A percentile compares a stretch with the other conserved stretches of the same genome.
phyloP scores from a whole-genome alignment of 208 protist species.

The Crithidia expoeki region DNA sequence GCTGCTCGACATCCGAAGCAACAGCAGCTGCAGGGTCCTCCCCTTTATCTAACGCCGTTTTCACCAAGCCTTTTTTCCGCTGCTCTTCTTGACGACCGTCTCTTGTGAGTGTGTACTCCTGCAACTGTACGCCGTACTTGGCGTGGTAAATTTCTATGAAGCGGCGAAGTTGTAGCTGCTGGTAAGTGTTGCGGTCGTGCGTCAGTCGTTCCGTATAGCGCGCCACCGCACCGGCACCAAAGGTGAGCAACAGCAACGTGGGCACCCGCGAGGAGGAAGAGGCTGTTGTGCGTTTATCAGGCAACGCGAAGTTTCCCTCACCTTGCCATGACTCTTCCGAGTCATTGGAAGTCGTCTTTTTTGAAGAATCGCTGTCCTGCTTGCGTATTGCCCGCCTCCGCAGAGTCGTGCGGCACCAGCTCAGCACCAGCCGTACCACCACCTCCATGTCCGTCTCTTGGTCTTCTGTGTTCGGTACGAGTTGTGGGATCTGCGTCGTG shows the following conservation, averaged over 20 bases:
- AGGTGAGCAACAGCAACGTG: conserved; percentile 53
- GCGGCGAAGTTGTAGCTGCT: conserved; percentile 56
- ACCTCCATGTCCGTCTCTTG: conserved; percentile 66
- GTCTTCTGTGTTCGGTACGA: conserved; percentile 64
- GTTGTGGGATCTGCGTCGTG: conserved; percentile 16
- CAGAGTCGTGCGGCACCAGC: conserved; percentile 49
- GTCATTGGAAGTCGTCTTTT: no score
- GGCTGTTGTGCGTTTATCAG: no score
- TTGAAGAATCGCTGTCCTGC: not conserved
- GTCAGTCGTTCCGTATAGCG: conserved; percentile 64
- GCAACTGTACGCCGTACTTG: conserved; percentile 46
- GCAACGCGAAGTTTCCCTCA: no score
- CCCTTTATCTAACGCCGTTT: not conserved
- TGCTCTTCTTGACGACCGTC: not conserved
- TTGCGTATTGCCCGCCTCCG: conserved; percentile 16
- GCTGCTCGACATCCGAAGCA: not conserved
- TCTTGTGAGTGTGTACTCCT: not conserved
- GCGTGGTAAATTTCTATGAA: conserved; percentile 65
- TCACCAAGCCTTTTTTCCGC: not conserved
- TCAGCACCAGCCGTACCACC: conserved; percentile 46
- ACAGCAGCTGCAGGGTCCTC: not conserved
- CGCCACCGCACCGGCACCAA: conserved; percentile 40
- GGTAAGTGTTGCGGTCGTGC: conserved; percentile 55
- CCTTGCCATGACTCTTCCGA: no score
- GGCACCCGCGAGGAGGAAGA: not conserved